Evolutionary conservation across 805 yeast genomes (phyloP).

Genomic region (Candida sithepensis): DNA sequence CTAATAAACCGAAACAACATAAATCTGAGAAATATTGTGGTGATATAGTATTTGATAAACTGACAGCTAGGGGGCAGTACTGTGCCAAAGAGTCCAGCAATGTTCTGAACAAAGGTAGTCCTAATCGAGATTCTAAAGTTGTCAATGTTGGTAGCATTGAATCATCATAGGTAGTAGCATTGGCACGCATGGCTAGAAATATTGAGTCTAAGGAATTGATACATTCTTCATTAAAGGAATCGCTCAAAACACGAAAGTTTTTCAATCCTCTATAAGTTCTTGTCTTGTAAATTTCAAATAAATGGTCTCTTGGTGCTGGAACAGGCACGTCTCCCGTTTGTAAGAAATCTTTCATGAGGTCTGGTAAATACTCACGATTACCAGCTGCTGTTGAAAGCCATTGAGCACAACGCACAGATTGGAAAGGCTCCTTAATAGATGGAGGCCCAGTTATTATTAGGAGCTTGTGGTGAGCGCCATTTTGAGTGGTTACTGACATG

Average conservation of each 20-base stretch:
- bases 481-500: constrained; percentile 4
- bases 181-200: constrained; percentile 36
- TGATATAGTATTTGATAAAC: constrained; percentile 44
- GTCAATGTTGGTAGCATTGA: constrained; percentile 12
- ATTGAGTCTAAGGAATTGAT: constrained; percentile 14
- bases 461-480: constrained; percentile 10
- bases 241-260: neutral
- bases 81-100: constrained; percentile 38
- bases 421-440: constrained; percentile 28
- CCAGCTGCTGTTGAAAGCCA: constrained; percentile 34
- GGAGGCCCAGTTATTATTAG: constrained; percentile 41
- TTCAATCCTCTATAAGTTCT: constrained; percentile 6
- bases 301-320: neutral
- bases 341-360: neutral
- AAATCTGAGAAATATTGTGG: constrained; percentile 50
- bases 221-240: neutral
- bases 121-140: constrained; percentile 32
- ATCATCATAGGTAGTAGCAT: constrained; percentile 31
- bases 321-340: neutral
- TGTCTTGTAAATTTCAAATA: constrained; percentile 3
- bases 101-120: constrained; percentile 39
- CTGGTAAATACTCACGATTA: constrained; percentile 13
- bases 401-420: constrained; percentile 38
- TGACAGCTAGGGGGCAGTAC: constrained; percentile 43
- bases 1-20: constrained; percentile 41